Percentiles rank a stretch among this genome's conserved stretches.
phyloP scores from a whole-genome alignment of 345 rosid species.

The Erysimum cheiranthoides region DNA sequence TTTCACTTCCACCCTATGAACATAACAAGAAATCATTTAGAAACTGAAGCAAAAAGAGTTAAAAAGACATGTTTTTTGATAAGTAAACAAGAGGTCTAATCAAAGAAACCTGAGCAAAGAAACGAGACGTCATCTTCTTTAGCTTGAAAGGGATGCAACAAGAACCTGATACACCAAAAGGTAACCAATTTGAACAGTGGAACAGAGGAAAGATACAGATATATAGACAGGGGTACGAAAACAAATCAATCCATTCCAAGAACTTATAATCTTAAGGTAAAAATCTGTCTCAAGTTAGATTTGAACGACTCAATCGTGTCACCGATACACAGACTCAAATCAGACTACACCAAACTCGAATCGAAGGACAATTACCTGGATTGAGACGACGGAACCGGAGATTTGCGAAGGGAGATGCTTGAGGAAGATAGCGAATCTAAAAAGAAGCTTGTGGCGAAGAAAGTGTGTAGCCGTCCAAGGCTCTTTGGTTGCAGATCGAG shows the following conservation, averaged over 20 bases:
- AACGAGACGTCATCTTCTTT: conserved; percentile 14
- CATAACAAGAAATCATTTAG: neutral
- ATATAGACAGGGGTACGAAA: neutral
- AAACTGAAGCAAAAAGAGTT: neutral
- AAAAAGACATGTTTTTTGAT: neutral
- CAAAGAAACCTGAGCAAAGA: neutral
- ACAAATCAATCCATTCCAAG: neutral
- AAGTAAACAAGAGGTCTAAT: neutral
- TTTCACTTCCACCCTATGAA: conserved; percentile 58
- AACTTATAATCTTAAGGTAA: neutral
- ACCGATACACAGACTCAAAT: neutral
- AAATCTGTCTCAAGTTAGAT: neutral
- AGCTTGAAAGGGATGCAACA: neutral
- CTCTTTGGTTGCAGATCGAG: neutral
- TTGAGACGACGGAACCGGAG: neutral
- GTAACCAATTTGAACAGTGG: neutral
- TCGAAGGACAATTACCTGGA: neutral
- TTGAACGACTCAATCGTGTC: neutral
- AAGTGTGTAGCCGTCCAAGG: neutral
- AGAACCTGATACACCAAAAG: conserved; percentile 2
- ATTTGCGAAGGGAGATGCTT: neutral
- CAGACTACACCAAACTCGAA: neutral
- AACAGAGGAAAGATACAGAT: neutral
- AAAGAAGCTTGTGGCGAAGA: neutral
- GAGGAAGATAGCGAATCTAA: neutral